Evolutionary conservation across 2,329 filamentous ascomycete species (phyloP), one percentile per base, ranked within the genome.

Genomic region (Esteya vermicola): DNA sequence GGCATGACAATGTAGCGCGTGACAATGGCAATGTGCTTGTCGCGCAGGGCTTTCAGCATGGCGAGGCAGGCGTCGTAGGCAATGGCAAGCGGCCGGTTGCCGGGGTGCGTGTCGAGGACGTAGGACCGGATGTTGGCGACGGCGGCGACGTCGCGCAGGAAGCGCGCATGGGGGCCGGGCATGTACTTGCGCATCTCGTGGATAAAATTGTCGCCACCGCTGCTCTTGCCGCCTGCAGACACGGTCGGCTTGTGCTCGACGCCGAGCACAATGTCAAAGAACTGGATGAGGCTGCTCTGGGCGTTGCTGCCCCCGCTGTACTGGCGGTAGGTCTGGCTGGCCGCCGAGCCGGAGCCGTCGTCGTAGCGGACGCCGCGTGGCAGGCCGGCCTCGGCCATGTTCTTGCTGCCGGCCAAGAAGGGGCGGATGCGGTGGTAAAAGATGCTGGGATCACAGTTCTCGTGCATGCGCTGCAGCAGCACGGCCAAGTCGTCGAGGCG

Each of bases 351-450:
- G 10, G 73, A 75, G 18, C 81, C 85, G 47, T 85, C 75, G 49
- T 95, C 86, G 56, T 95, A 96, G 36, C 89, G 65, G 38, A 98
- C 78, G 18, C 91, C 91, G 44, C 79, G 68, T 0, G 91, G 88
- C 9, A 98, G 69, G 13, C 91, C 91, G 5, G 89, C 91, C 46
- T 95, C 89, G 36, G 73, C 77, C 91, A 85, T 98, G 57, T 96
- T 96, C 70, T 94, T 95, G 57, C 86, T 91, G 13, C 91, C 91
- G 6, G 91, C 89, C 3, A 98, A 72, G 58, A 93, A 96, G 0
- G 91, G 89, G n/a, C 91, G 77, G 51, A 98, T 93, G 44, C 86
- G 82, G 60, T 94, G 77, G 60, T 95, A 98, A 61, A 98, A 98
- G 41, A 94, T 81, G 47, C 83, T 80, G 0, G 91, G 88, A 54